These are phyloP conservation scores for Astrephomene gubernaculifera DNA, from an alignment of 139 green algal genomes.

Conservation along the genomic window DNA sequence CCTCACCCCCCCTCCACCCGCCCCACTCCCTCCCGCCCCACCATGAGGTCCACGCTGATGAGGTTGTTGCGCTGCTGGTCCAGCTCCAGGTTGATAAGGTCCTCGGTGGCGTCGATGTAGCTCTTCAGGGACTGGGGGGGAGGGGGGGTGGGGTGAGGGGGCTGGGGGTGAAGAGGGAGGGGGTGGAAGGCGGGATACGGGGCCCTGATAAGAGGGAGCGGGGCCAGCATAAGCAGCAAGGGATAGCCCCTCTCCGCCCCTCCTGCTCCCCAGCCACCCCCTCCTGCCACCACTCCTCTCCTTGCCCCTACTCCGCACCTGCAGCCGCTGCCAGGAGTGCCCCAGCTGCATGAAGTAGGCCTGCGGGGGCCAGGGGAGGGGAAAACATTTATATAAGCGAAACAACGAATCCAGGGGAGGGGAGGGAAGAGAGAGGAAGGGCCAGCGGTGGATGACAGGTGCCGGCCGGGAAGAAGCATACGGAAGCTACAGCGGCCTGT, in stretches of 20 bases:
- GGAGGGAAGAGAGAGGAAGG: not conserved
- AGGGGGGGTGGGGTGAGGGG: not conserved
- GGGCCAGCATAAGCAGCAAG: not conserved
- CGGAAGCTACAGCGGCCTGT: not conserved
- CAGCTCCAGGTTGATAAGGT: conserved; percentile 92
- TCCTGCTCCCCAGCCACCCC: not conserved
- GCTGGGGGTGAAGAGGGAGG: not conserved
- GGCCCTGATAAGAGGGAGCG: not conserved
- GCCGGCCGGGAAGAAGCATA: not conserved
- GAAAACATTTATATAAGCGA: too few relatives aligned
- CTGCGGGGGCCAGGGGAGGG: not conserved
- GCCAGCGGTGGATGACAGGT: not conserved
- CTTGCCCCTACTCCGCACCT: not conserved
- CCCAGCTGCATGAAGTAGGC: conserved; percentile 61
- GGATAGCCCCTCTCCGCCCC: too few relatives aligned
- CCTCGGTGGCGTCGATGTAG: conserved; percentile 92
- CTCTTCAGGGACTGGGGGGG: conserved; percentile 74
- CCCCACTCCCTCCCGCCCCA: not conserved
- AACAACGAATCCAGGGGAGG: too few relatives aligned
- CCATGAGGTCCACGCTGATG: conserved; percentile 63
- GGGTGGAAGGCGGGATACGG: not conserved
- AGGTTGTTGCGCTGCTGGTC: conserved; percentile 87
- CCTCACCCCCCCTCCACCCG: not conserved
- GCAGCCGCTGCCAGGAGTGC: conserved; percentile 38
- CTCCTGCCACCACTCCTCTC: not conserved